phyloP scores from a whole-genome alignment of 768 basidiomycete species.

The Paxillus rubicundulus region DNA sequence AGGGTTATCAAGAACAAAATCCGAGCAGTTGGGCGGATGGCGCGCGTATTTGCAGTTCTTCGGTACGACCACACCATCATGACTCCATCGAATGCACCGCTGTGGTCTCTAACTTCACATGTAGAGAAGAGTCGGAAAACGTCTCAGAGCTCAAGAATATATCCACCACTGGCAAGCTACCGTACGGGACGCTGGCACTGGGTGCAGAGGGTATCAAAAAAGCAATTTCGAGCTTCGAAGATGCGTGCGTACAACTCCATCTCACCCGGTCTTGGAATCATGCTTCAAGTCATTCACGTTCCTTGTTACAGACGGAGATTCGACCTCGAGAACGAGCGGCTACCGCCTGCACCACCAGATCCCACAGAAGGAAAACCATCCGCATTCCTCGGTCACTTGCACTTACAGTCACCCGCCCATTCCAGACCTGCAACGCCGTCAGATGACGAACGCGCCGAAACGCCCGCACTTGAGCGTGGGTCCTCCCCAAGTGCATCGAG shows the following conservation, averaged over 20 bases:
- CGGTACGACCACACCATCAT: slow-evolving; percentile 39
- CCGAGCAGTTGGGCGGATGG: slow-evolving; percentile 65
- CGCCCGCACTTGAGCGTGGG: slow-evolving; percentile 22
- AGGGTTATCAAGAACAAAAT: slow-evolving; percentile 73
- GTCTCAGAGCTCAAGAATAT: slow-evolving; percentile 71
- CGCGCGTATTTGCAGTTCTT: slow-evolving; percentile 62
- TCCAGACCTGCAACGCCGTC: slow-evolving; percentile 18
- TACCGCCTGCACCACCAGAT: slow-evolving; percentile 18
- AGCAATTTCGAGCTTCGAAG: slow-evolving; percentile 64
- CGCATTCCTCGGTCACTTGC: background rate
- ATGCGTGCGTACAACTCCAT: slow-evolving; percentile 48
- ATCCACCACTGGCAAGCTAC: slow-evolving; percentile 46
- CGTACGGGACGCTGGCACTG: slow-evolving; percentile 53
- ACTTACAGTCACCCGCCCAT: background rate
- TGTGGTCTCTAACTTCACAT: background rate
- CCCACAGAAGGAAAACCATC: slow-evolving; percentile 23
- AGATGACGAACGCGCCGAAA: slow-evolving; percentile 36
- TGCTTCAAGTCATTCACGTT: background rate
- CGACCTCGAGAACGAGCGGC: slow-evolving; percentile 29
- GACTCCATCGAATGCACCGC: background rate
- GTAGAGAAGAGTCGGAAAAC: slow-evolving; percentile 62
- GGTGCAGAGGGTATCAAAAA: slow-evolving; percentile 74
- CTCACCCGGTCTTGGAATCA: background rate
- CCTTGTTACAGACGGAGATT: slow-evolving; percentile 16
- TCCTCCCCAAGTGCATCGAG: slow-evolving; percentile 27